Evolutionary conservation across 768 basidiomycete species (phyloP).

Genomic region (Calvatia gigantea): DNA sequence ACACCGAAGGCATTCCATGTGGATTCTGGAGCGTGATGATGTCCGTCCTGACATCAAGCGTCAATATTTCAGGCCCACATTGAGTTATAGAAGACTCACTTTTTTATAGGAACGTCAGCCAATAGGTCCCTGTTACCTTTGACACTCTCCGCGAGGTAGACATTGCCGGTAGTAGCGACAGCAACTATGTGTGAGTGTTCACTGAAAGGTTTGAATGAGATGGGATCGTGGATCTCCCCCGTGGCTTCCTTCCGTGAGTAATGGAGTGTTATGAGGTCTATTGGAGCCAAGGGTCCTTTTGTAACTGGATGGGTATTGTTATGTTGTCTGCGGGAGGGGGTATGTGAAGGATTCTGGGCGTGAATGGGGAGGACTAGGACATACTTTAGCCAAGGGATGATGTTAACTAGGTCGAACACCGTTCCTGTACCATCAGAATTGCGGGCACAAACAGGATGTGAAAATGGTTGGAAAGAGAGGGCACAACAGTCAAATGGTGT

Average conservation of each 20-base stretch:
- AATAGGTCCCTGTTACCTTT: slow-evolving; percentile 86
- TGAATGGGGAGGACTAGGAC: slow-evolving; percentile 21
- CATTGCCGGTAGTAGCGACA: slow-evolving; percentile 86
- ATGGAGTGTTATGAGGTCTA: slow-evolving; percentile 74
- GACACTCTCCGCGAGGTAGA: slow-evolving; percentile 88
- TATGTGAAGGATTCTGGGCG: slow-evolving; percentile 1
- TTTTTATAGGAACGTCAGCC: slow-evolving; percentile 79
- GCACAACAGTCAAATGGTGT: slow-evolving; percentile 92
- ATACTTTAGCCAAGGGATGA: slow-evolving; percentile 92
- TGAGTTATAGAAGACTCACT: slow-evolving; percentile 38
- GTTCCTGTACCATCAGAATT: slow-evolving; percentile 76
- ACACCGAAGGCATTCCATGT: slow-evolving; percentile 66
- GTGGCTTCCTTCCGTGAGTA: slow-evolving; percentile 80
- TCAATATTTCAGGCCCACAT: slow-evolving; percentile 4
- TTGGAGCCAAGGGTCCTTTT: slow-evolving; percentile 63
- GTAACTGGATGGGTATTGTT: slow-evolving; percentile 79
- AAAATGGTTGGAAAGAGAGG: slow-evolving; percentile 86
- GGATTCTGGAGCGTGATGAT: slow-evolving; percentile 94
- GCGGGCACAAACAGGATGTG: slow-evolving; percentile 82
- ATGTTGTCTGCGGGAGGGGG: slow-evolving; percentile 56
- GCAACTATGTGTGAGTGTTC: slow-evolving; percentile 95
- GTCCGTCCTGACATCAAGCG: slow-evolving; percentile 55
- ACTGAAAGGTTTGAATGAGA: slow-evolving; percentile 96
- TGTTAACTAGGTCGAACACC: slow-evolving; percentile 89
- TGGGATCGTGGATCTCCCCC: slow-evolving; percentile 90